Evolutionary conservation across 257 asterid genomes (phyloP), one percentile per base, ranked within the genome.

Genomic region (Solanum tarijense): DNA sequence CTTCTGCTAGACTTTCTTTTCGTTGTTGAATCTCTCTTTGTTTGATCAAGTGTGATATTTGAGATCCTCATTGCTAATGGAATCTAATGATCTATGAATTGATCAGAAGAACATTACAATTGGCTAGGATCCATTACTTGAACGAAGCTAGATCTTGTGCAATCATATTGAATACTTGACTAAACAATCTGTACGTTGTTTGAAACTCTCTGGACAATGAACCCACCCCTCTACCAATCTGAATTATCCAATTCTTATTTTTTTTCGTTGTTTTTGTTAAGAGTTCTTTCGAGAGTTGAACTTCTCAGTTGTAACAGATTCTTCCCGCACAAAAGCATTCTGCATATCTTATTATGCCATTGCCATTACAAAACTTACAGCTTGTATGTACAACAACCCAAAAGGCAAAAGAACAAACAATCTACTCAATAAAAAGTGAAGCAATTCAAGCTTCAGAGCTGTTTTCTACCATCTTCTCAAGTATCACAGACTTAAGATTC

Each of bases 401-500:
- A 76, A 79, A 79, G 39, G 43, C 85, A n/a, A 78, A 41, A 46
- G n/a, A 14, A 76, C 36, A 66, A 25, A 89, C 72, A 60, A 48
- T 48, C 43, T 48, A 48, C 27, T 18, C 65, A 41, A 74, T 25
- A 12, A 41, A 78, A 39, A 41, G 25, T 43, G 62, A 9, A 46
- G 41, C 85, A 81, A 32, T 58, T 74, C 60, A 85, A 66, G 87
- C 43, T 85, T 85, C 78, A 89, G 91, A 76, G 29, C 75, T 87
- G 48, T 84, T 87, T n/a, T 93, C 93, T 7, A 82, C 58, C 90
- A 89, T 52, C 83, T 91, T 87, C 89, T 96, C 98, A 39, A 96
- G 94, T 83, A 95, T 87, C 5, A 88, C 95, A 62, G 99, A 96
- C 90, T 71, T 92, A 5, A 98, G 99, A 48, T 87, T 95, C 46